Evolutionary conservation across 371 early-diverging fungal species (phyloP).

Genomic region (Gilbertella persicaria): DNA sequence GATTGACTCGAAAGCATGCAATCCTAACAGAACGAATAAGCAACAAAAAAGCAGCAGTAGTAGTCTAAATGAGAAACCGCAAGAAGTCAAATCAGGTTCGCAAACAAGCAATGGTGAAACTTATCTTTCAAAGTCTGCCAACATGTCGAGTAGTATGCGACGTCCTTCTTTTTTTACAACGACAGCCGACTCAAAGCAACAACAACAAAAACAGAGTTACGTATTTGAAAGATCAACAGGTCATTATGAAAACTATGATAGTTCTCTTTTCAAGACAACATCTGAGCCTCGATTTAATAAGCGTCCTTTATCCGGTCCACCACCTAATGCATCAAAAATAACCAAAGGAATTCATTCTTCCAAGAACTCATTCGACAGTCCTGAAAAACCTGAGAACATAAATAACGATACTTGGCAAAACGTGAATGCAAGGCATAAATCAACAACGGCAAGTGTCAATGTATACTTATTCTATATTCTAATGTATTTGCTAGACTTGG

Average conservation of each 20-base stretch:
- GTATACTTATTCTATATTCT: neutral
- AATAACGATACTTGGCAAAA: conserved; percentile 14
- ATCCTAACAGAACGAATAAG: conserved; percentile 2
- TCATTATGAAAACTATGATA: conserved; percentile 60
- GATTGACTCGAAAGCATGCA: conserved; percentile 23
- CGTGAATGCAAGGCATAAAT: conserved; percentile 16
- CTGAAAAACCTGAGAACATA: conserved; percentile 25
- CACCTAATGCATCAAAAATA: conserved; percentile 15
- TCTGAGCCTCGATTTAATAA: conserved; percentile 43
- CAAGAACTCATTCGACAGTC: conserved; percentile 35
- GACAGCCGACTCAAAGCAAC: conserved; percentile 4
- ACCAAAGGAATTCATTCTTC: conserved; percentile 16
- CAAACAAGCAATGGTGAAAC: conserved; percentile 24
- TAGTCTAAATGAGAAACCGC: conserved; percentile 37
- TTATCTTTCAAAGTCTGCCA: conserved; percentile 47
- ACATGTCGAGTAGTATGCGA: conserved; percentile 22
- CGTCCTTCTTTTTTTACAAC: conserved; percentile 13
- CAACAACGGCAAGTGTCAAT: conserved; percentile 31
- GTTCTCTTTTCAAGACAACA: conserved; percentile 46
- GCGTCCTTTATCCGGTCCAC: conserved; percentile 9
- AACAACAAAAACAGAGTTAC: too few species aligned
- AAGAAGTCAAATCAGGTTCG: conserved; percentile 19
- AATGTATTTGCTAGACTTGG: conserved; percentile 37
- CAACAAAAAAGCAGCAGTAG: conserved; percentile 41
- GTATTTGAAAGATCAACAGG: conserved; percentile 15